Evolutionary conservation across 2,329 filamentous ascomycete genomes (phyloP).

Genomic region (Ceratocystis colombiana): DNA sequence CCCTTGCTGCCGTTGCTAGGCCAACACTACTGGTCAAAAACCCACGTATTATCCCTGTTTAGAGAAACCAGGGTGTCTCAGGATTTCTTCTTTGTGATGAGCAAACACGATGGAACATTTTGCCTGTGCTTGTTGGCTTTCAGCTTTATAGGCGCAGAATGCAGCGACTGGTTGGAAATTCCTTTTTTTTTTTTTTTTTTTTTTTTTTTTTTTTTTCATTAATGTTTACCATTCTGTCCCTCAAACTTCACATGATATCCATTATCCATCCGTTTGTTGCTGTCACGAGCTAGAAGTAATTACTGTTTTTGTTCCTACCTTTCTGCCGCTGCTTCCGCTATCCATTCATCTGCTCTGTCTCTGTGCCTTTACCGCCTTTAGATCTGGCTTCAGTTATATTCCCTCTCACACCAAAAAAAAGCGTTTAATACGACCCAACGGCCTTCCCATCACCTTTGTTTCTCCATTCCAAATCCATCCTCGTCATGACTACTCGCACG

Average conservation of each 20-base stretch:
- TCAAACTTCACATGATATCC: constrained; percentile 2
- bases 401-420: not conserved
- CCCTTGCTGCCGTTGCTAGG: constrained; percentile 17
- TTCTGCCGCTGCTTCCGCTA: constrained; percentile 1
- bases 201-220: not conserved
- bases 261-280: not conserved
- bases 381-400: not conserved
- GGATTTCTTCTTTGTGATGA: constrained; percentile 7
- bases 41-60: constrained; percentile 23
- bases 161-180: not conserved
- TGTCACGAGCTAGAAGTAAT: constrained; percentile 8
- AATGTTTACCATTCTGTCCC: not conserved
- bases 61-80: not conserved
- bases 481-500: constrained; percentile 57
- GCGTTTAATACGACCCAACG: not conserved
- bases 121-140: constrained; percentile 10
- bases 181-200: not conserved
- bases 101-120: not conserved
- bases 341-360: not conserved
- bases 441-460: not conserved
- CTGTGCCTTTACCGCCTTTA: constrained; percentile 13
- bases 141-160: not conserved
- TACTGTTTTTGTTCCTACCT: not conserved
- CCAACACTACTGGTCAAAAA: constrained; percentile 15
- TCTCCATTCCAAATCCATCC: constrained; percentile 19